phyloP scores from a whole-genome alignment of 148 eudicot species.

The Vaccinium vitisidaea region DNA sequence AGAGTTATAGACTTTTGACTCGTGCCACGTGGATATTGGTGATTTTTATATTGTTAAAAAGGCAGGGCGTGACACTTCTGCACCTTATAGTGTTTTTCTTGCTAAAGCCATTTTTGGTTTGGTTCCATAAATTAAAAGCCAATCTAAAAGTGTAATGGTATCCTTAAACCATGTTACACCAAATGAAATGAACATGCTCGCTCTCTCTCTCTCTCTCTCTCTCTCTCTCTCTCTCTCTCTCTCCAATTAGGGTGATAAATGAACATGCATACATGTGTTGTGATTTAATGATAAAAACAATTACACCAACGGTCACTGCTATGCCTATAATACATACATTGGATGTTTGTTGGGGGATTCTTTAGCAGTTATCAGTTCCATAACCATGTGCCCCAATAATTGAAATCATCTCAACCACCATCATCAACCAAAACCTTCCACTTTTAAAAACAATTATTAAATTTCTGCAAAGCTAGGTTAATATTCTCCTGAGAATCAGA shows the following conservation, averaged over 20 bases:
- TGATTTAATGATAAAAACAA: neutral
- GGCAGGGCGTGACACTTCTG: neutral
- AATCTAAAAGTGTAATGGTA: neutral
- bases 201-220: constrained; percentile 1
- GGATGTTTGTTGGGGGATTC: constrained; percentile 9
- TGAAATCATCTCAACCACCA: constrained; percentile 24
- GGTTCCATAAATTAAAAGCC: neutral
- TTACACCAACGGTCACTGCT: neutral
- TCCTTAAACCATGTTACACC: neutral
- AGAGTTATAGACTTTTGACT: too few relatives aligned
- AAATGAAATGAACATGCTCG: neutral
- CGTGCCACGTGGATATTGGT: too few relatives aligned
- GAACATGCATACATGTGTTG: neutral
- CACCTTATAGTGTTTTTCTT: neutral
- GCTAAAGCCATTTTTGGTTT: neutral
- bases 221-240: neutral
- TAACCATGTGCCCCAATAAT: constrained; percentile 32
- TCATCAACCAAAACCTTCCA: neutral
- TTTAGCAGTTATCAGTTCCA: constrained; percentile 16
- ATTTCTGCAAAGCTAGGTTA: neutral
- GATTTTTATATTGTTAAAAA: too few relatives aligned
- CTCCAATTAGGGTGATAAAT: neutral
- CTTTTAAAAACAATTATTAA: constrained; percentile 1
- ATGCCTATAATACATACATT: neutral
- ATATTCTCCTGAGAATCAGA: neutral